Conservation (phyloP, 805 yeast genomes). For the Metschnikowia lunata region DNA sequence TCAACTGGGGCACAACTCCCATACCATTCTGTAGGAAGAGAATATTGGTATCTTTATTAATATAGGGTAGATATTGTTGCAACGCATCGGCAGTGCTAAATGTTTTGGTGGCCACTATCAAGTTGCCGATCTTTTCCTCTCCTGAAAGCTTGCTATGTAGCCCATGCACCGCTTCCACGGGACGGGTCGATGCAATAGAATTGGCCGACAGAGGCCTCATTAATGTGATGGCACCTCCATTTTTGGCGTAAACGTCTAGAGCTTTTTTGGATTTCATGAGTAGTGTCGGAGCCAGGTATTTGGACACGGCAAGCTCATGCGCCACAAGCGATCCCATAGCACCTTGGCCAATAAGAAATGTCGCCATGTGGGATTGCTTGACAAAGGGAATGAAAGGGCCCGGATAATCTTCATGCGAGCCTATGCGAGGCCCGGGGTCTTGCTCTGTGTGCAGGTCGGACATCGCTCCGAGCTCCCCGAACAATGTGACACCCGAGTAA, state of each 20-base stretch:
- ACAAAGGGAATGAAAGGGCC: no score
- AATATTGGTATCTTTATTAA: conserved; percentile 50
- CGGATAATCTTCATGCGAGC: no score
- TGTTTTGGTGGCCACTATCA: conserved; percentile 78
- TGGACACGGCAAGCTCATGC: conserved; percentile 37
- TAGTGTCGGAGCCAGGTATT: conserved; percentile 35
- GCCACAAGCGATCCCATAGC: conserved; percentile 50
- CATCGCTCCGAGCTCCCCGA: no score
- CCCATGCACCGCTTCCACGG: conserved; percentile 24
- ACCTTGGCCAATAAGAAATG: conserved; percentile 47
- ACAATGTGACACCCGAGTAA: no score
- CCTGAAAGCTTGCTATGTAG: conserved; percentile 9
- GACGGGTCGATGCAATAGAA: conserved; percentile 12
- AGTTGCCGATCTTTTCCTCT: conserved; percentile 39
- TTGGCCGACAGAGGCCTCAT: conserved; percentile 21
- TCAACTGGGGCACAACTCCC: conserved; percentile 59
- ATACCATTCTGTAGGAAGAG: conserved; percentile 81
- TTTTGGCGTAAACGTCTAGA: conserved; percentile 35
- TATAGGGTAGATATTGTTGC: conserved; percentile 44
- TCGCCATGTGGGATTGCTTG: conserved; percentile 8
- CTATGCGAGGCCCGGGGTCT: no score
- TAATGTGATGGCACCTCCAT: conserved; percentile 36
- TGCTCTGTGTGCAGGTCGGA: no score
- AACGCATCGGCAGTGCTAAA: conserved; percentile 67
- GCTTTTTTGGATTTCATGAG: conserved; percentile 38